These are phyloP conservation scores for Glycine tomentella DNA, from an alignment of 306 rosid genomes.

Conservation along the genomic window DNA sequence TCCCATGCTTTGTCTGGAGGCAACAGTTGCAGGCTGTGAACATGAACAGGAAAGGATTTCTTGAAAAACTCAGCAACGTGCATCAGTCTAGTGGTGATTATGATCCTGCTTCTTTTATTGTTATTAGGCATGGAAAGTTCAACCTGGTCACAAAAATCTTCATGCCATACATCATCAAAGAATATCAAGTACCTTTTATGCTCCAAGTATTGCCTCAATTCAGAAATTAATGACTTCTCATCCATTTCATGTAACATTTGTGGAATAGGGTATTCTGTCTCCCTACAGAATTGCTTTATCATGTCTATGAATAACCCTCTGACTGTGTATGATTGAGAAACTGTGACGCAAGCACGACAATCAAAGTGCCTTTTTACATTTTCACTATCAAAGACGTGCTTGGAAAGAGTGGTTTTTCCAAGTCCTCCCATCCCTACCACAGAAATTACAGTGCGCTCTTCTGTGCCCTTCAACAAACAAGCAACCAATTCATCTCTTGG, in stretches of 20 bases:
- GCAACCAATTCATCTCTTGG: not conserved
- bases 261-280: not conserved
- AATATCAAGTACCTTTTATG: not conserved
- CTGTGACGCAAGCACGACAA: constrained; percentile 9
- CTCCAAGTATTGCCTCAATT: not conserved
- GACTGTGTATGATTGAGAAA: constrained; percentile 35
- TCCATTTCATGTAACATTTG: not conserved
- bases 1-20: constrained; percentile 16
- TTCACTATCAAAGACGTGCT: not conserved
- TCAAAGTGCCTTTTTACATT: not conserved
- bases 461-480: not conserved
- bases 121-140: not conserved
- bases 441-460: not conserved
- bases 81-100: constrained; percentile 22
- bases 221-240: not conserved
- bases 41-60: constrained; percentile 12
- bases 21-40: not conserved
- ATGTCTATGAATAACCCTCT: not conserved
- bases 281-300: not conserved
- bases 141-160: not conserved
- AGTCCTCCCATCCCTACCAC: constrained; percentile 40
- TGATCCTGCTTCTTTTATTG: not conserved
- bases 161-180: constrained; percentile 39
- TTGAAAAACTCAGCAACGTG: constrained; percentile 25
- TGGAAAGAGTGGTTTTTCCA: constrained; percentile 40